Evolutionary conservation across 495 filamentous ascomycete genomes (phyloP), one percentile per base, ranked within the genome.

Genomic region (Aspergillus cavernicola): DNA sequence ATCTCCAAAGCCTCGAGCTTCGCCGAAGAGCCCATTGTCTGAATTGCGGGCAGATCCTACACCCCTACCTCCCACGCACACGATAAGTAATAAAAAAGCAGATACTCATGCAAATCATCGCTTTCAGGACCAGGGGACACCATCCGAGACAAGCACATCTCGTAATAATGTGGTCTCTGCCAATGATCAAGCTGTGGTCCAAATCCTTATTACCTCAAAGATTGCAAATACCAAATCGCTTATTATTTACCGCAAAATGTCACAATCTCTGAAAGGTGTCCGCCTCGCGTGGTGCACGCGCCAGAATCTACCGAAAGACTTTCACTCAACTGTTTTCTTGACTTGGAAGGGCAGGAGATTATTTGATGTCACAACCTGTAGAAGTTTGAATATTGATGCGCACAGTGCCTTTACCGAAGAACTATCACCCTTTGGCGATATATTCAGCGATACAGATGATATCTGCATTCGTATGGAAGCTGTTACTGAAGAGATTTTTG

Each of bases 321-420:
- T 74, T 35, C 69, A 77, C 13, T 65, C 67, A 19, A 62, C 71
- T 6, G 70, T 96, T 8, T 87, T 90, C 58, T 67, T 97, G 13
- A 92, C 88, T 2, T 96, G 90, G 86, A 85, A 83, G 45, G 80
- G 82, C 7, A 82, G 82, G 40, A 81, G 83, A 53, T 62, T 96
- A 2, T 95, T 84, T 58, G 82, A 87, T 52, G 74, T 83, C 26
- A 88, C 86, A 20, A 91, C 85, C 6, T 86, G 88, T 56, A 80
- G 74, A 42, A 85, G 85, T 26, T 47, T 75, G 87, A 48, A 87
- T 77, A 24, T 78, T 84, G 26, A 73, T 59, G 76, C 48, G 56
- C 54, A n/a, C 41, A 70, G 10, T 71, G 71, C 56, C 12, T 32
- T 12, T 23, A 18, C 38, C 44, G 46, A 64, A 4, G 60, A 74